Base-by-base conservation (phyloP, 768 basidiomycete genomes). In the Trametes meyenii region DNA sequence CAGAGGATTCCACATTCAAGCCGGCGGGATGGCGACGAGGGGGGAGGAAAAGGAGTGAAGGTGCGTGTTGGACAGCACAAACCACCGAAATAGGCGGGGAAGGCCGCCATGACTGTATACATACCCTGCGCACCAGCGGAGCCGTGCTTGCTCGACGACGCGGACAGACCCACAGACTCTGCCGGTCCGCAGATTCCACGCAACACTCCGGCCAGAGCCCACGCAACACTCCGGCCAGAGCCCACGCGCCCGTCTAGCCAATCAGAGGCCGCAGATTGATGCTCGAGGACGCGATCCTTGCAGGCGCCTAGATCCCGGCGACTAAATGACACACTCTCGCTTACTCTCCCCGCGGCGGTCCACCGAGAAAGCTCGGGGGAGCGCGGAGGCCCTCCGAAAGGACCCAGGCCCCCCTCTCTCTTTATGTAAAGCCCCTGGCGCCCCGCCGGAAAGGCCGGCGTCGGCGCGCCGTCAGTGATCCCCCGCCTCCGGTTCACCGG, bases 1-100 rank as follows among this genome's bases (percentile, higher is more conserved):
- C 43, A 81, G 76, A 6, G 76, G 75, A 63, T 81, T 79, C 58
- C 61, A 63, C 66, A 74, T 70, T 1, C 40, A 33, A 26, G 53
- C 7, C 14, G 10, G 36, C 36, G 19, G 11, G 7, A 51, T 35
- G 39, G 21, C 26, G 29, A 13, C 8, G n/a, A 33, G 42, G 17
- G n/a, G 35, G 38, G 23, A 40, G 45, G 24, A 35, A 24, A 43
- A 33, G 17, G 24, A 5, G 24, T 26, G 21, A 29, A 26, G 8
- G 24, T 23, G 40, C 3, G 13, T 17, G 17, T n/a, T 24, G 14
- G 40, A 3, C 39, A 23, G 29, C 49, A 29, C 49, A 50, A 24
- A 12, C 3, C 7, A 17, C 23, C 38, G 35, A 51, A 21, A 51
- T 51, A 51, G 35, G 10, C 26, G 14, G 14, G 49, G 23, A 33